Base-by-base conservation (phyloP, 164 flowering plant species). In the Magnolia officinalis region DNA sequence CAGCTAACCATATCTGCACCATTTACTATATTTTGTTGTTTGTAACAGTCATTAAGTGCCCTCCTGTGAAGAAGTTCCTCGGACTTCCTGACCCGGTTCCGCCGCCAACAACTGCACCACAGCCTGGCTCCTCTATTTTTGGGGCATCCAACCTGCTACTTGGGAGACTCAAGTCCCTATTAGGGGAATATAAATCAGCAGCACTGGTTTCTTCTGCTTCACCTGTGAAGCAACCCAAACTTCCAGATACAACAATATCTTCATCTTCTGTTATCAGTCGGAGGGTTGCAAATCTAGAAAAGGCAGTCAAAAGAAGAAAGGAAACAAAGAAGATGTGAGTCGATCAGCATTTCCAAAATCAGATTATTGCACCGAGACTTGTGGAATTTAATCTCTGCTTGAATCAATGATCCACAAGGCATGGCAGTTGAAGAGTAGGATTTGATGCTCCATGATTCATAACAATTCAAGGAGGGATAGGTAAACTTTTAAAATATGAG, bases 41-140 rank as follows among this genome's bases (percentile, higher is more conserved):
- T 74, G 29, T 49, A 20, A 52, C 80, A 78, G 80, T 78, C 14
- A 51, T 78, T 19, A 78, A 70, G 74, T 70, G 67, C 11, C 80
- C 74, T 68, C 29, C 77, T 21, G 80, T 78, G 18, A 78, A 74
- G 77, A 71, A 70, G 73, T 50, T 74, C 67, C 70, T 78, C 3
- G 74, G 71, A 20, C 58, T 78, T 49, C 80, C 80, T 64, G 74
- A 74, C 70, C 3, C 74, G 0, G 71, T 55, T 2, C 64, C 73
- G 11, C 29, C 70, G 1, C 18, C 77, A 8, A 14, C 68, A 65
- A n/a, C 31, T 24, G n/a, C 50, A 14, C 18, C 11, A 16, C 68
- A 37, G 24, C 29, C 77, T 9, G 23, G 66, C 66, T 16, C 1
- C 18, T 55, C 61, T 8, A 55, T 55, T 55, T 11, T 11, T 55